Base-by-base conservation (phyloP, 129 eudicot genomes). In the Kitagawia praeruptora region DNA sequence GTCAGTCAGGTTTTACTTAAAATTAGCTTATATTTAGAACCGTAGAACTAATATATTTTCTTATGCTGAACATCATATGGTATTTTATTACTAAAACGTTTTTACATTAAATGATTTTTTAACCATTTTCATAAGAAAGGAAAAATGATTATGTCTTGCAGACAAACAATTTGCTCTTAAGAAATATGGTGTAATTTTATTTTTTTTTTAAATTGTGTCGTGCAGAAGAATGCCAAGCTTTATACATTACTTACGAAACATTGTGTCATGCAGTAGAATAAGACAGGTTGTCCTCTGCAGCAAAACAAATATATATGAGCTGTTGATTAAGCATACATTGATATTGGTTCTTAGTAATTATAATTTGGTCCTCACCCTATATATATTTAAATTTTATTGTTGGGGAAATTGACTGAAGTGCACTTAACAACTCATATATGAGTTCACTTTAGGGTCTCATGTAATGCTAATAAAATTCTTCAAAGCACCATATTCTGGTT, bases 401-500 rank as follows among this genome's bases (percentile, higher is more conserved):
- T 21, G 25, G 9, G 3, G 63, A 10, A 19, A 5, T 53, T 54
- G 12, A 21, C 64, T 54, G 6, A 21, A 54, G 64, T 54, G 28
- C 64, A 54, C 64, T 18, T 54, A 51, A 54, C 28, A 54, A 54
- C 25, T 54, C 10, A 54, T 54, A 54, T 54, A 21, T 54, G 12
- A 49, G 23, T 19, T 54, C 64, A 23, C 4, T 54, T 21, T 12
- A 64, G 72, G 75, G 70, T 27, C 38, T 28, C 70, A 27, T 64
- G 70, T 25, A 25, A 25, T 63, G 70, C 39, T 64, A 63, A n/a
- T 64, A 28, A 21, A 10, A 27, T 66, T 66, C 21, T 25, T 27
- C 15, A 28, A 27, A 64, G 38, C 82, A 42, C 75, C 48, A 66
- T 78, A 25, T 77, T 46, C 28, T 49, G 39, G 64, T 53, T 47